Base-by-base conservation (phyloP, 345 rosid species). In the Viola odorata region DNA sequence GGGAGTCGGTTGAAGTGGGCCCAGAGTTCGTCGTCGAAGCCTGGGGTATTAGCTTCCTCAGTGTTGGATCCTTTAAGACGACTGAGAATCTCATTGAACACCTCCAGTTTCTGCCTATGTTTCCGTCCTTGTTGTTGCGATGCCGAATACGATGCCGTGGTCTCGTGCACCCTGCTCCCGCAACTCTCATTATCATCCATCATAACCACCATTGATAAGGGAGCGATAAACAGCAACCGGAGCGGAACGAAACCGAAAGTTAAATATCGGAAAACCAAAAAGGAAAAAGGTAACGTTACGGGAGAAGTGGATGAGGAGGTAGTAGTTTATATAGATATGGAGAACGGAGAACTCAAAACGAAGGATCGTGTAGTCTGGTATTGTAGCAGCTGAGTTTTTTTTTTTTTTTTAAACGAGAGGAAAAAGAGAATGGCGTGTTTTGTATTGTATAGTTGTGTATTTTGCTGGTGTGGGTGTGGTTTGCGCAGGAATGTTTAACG, bases 1-100 rank as follows among this genome's bases (percentile, higher is more conserved):
- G 99, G 97, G 49, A 94, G 96, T 45, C 97, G 96, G 56, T 66
- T 80, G 79, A 94, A 94, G 86, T 94, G 99, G 63, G 83, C 42
- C 99, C 91, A 94, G 51, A 94, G 97, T 40, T 90, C 81, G 15
- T 94, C 88, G 12, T 82, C 84, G 69, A 94, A 94, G 45, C 73
- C 80, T 40, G 91, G 85, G 16, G 45, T 81, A 78, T 73, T 74
- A 6, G 89, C 60, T 68, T 90, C 97, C 8, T 67, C 64, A 62
- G 57, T 65, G 55, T 55, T 49, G 17, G 92, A 81, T 52, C 79
- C 79, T 16, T 79, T 78, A 54, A 94, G 89, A 42, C 91, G 84
- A 60, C 89, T 80, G 62, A 87, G 82, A 32, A 90, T 76, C 81
- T 88, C 96, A 16, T 73, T 69, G 77, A 76, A 88, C 4, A 85